These are phyloP conservation scores for Caloboletus inedulis DNA, from an alignment of 1,284 basidiomycete genomes.

Conservation along the genomic window DNA sequence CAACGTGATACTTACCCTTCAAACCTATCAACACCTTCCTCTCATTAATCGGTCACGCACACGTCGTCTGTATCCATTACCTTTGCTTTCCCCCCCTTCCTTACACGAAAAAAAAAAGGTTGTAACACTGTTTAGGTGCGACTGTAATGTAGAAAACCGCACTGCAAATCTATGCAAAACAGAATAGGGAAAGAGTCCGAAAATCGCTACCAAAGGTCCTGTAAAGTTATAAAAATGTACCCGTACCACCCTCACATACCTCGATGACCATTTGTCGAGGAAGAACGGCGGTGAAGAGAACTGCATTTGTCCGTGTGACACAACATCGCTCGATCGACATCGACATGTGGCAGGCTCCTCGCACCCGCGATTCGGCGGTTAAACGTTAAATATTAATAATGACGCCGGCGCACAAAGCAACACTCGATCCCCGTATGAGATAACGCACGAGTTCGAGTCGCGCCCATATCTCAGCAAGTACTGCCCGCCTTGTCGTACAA, in stretches of 20 bases:
- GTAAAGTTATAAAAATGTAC: neutral
- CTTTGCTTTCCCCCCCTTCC: neutral
- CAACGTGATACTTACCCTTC: neutral
- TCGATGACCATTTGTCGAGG: neutral
- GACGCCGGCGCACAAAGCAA: too few species aligned
- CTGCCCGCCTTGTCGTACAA: constrained; percentile 14
- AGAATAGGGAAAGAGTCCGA: neutral
- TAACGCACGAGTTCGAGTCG: neutral
- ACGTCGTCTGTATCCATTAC: neutral
- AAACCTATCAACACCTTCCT: neutral
- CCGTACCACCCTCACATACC: neutral
- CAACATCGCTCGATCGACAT: neutral
- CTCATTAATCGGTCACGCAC: neutral
- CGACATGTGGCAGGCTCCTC: neutral
- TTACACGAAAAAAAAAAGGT: neutral
- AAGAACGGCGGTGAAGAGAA: neutral
- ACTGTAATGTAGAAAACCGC: neutral
- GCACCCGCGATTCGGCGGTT: neutral
- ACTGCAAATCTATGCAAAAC: neutral
- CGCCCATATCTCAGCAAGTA: neutral
- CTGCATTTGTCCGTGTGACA: neutral
- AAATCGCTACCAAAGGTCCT: neutral
- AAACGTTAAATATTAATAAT: neutral
- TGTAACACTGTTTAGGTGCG: neutral
- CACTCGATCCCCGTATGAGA: neutral